Evolutionary conservation across 2,329 filamentous ascomycete species (phyloP), one percentile per base, ranked within the genome.

Genomic region (Pseudogymnoascus sp.): DNA sequence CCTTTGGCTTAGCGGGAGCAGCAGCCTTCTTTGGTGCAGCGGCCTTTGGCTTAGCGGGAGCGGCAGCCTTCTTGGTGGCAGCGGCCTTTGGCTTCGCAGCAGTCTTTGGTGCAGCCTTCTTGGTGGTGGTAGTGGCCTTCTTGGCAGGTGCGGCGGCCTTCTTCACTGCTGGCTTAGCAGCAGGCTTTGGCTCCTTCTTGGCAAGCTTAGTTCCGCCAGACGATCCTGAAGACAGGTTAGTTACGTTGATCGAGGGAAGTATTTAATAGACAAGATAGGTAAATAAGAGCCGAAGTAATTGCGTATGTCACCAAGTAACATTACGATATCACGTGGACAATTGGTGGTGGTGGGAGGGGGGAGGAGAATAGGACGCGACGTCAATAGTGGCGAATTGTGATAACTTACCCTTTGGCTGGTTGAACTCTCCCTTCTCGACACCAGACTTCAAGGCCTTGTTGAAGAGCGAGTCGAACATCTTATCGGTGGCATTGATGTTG

Each of bases 161-260:
- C 61, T 67, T 67, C 55, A 30, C 60, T 45, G 60, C 60, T 13
- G 60, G 34, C 60, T 61, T 60, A 45, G 70, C 71, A 61, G 74
- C 72, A 59, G 77, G 72, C 73, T 79, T 74, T 45, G 72, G 74
- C 55, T 82, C 80, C 74, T 85, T 84, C 79, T 86, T 86, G 38
- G 81, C 81, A 64, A 89, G 83, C 80, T 89, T 89, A 71, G 88
- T 82, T 63, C 84, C 82, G 63, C 86, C 86, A 63, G 86, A 89
- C 59, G 82, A 73, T 71, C 85, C 85, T 88, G 63, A 58, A 61
- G 59, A 35, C 58, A 28, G 60, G 61, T 70, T 59, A 73, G 73
- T 61, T 19, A 8, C 41, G 59, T 62, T 37, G 26, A 52, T 13
- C 26, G 45, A 18, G 26, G 10, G 15, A 7, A 52, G 26, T 30